Conservation (phyloP, 164 flowering plant species). For the Warburgia ugandensis region DNA sequence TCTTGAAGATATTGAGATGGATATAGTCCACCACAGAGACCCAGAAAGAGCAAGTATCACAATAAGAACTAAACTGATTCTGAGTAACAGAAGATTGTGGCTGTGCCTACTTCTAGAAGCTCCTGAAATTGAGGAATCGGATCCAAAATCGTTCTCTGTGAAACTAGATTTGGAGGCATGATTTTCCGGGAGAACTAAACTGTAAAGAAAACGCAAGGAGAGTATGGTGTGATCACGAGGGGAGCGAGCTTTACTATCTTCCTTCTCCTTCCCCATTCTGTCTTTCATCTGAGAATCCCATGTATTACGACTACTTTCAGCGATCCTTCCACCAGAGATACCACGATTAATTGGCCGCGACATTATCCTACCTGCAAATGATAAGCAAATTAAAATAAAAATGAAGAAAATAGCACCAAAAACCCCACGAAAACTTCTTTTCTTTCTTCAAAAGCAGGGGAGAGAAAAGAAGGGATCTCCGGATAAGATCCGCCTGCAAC, state of each 20-base stretch:
- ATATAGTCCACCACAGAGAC: constrained; percentile 88
- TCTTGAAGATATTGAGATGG: constrained; percentile 58
- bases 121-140: constrained; percentile 41
- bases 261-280: constrained; percentile 38
- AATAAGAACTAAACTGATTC: constrained; percentile 50
- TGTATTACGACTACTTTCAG: constrained; percentile 36
- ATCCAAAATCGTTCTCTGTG: constrained; percentile 49
- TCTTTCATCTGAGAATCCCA: constrained; percentile 68
- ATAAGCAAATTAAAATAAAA: neutral
- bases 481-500: constrained; percentile 6
- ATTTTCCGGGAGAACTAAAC: constrained; percentile 32
- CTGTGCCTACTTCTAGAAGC: constrained; percentile 48
- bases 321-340: constrained; percentile 35
- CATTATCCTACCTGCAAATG: constrained; percentile 36
- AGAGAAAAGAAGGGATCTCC: constrained; percentile 1
- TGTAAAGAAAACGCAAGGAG: constrained; percentile 35
- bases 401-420: neutral
- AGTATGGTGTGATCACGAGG: constrained; percentile 33
- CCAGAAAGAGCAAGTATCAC: constrained; percentile 70
- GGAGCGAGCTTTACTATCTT: constrained; percentile 26
- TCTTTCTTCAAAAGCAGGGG: neutral
- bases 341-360: constrained; percentile 78
- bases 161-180: constrained; percentile 37
- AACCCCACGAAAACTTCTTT: neutral
- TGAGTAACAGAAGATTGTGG: constrained; percentile 39